Percentiles rank a stretch among this genome's conserved stretches.
These are phyloP conservation scores for Aureobasidium sp. DNA, from an alignment of 2,329 filamentous ascomycete genomes.

Conservation along the genomic window DNA sequence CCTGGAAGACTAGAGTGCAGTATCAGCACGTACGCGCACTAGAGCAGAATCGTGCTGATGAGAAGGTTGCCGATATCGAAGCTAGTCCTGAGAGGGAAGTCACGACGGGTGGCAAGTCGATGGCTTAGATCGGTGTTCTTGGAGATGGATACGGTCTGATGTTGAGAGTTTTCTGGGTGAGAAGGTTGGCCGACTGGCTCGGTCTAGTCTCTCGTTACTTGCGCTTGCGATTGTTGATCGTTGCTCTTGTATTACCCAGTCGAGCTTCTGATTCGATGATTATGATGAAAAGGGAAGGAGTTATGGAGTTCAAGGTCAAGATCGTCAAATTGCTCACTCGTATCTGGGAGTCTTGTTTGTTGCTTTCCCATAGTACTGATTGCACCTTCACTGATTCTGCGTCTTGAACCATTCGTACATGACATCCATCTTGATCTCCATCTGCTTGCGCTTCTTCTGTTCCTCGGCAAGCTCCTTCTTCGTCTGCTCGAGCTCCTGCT, in stretches of 20 bases:
- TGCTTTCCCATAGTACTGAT: too few species aligned
- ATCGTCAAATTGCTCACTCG: neutral
- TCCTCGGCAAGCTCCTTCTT: neutral
- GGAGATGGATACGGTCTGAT: neutral
- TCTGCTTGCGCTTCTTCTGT: neutral
- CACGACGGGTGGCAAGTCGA: neutral
- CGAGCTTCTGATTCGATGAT: too few species aligned
- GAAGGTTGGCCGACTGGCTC: neutral
- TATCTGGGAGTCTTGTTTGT: neutral
- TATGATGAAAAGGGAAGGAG: too few species aligned
- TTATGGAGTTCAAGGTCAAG: neutral
- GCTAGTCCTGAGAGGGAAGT: slow-evolving; percentile 15
- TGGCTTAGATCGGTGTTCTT: neutral
- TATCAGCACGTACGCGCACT: slow-evolving; percentile 18
- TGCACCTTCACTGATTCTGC: neutral
- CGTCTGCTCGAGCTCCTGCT: neutral
- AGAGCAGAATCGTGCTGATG: slow-evolving; percentile 20
- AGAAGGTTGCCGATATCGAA: slow-evolving; percentile 19
- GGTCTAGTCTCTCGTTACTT: neutral
- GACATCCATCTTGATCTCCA: neutral
- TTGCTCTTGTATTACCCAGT: too few species aligned
- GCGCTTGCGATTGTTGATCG: neutral
- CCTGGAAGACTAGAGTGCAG: slow-evolving; percentile 46
- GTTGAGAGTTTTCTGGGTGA: neutral
- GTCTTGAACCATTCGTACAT: neutral